Evolutionary conservation across 2,329 filamentous ascomycete species (phyloP), one percentile per base, ranked within the genome.

Genomic region (Hypoxylon sp.): DNA sequence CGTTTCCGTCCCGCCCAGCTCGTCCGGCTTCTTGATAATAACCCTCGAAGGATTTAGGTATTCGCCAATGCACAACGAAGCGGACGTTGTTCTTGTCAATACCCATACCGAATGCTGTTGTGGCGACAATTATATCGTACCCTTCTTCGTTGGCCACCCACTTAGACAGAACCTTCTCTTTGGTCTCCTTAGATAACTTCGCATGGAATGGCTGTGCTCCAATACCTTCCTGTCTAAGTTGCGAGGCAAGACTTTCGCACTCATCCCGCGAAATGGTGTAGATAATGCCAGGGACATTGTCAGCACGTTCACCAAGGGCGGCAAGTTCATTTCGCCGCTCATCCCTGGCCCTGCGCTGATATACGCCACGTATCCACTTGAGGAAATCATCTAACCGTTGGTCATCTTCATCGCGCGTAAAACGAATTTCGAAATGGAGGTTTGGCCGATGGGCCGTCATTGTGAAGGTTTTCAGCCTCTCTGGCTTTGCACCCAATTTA

Each of bases 21-120:
- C 95, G 91, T 0, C 95, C 95, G 1, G 93, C 94, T 83, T 98
- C 95, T 79, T 98, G 95, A 74, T 97, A 97, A 76, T 96, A 97
- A 0, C 94, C 93, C 77, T 98, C 95, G 76, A 98, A 97, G 2
- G 91, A 96, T 75, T 97, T 96, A 8, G 95, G 93, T 8, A 97
- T 85, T 63, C 93, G 91, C 94, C 95, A 98, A 79, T 98, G 95
- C 1, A 96, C 89, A 0, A 98, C 94, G 73, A 97, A 97, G 2
- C 95, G 91, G 9, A 98, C 95, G 72, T 97, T 91, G 55, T 96
- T 89, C 78, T 97, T 97, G 78, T 98, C 94, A 69, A 98, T 97
- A 25, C 95, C 95, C 95, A 98, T 98, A 2, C 95, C 95, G 74
- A 98, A 98, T 0, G 95, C 95, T 1, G 93, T 98, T 0, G 95